Conservation (phyloP, 2,329 filamentous ascomycete genomes). For the Periconia sp. region DNA sequence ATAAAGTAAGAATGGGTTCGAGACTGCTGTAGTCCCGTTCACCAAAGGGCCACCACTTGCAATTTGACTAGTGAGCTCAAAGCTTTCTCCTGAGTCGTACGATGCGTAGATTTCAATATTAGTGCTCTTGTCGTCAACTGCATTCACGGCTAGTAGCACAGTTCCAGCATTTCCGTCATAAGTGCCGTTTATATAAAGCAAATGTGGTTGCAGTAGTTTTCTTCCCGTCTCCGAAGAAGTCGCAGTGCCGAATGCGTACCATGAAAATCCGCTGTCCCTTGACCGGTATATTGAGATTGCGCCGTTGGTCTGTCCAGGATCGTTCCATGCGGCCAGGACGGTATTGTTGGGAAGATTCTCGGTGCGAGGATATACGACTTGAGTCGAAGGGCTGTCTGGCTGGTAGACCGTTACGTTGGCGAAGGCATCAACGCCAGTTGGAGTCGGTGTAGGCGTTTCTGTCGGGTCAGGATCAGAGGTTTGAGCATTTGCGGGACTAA, state of each 20-base stretch:
- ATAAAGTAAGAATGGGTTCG: slow-evolving; percentile 23
- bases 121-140: slow-evolving; percentile 21
- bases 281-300: slow-evolving; percentile 21
- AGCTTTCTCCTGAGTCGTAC: slow-evolving; percentile 19
- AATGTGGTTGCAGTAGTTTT: slow-evolving; percentile 21
- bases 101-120: slow-evolving; percentile 26
- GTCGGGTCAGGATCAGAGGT: slow-evolving; percentile 4
- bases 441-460: slow-evolving; percentile 15
- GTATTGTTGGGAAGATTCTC: slow-evolving; percentile 25
- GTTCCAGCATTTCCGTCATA: slow-evolving; percentile 15
- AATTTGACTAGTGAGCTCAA: slow-evolving; percentile 18
- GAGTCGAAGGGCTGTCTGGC: slow-evolving; percentile 11
- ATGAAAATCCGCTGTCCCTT: slow-evolving; percentile 26
- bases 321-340: slow-evolving; percentile 24
- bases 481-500: slow-evolving; percentile 4
- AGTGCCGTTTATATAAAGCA: slow-evolving; percentile 21
- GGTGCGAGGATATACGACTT: slow-evolving; percentile 21
- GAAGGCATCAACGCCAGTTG: slow-evolving; percentile 23
- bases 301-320: slow-evolving; percentile 9
- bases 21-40: slow-evolving; percentile 18
- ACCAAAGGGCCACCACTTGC: slow-evolving; percentile 16
- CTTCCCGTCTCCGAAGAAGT: slow-evolving; percentile 14
- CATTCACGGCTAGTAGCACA: slow-evolving; percentile 22
- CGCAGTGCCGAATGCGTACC: slow-evolving; percentile 21
- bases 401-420: slow-evolving; percentile 29